phyloP scores from a whole-genome alignment of 2,329 filamentous ascomycete species.

The Ceratocystis alfenasii region DNA sequence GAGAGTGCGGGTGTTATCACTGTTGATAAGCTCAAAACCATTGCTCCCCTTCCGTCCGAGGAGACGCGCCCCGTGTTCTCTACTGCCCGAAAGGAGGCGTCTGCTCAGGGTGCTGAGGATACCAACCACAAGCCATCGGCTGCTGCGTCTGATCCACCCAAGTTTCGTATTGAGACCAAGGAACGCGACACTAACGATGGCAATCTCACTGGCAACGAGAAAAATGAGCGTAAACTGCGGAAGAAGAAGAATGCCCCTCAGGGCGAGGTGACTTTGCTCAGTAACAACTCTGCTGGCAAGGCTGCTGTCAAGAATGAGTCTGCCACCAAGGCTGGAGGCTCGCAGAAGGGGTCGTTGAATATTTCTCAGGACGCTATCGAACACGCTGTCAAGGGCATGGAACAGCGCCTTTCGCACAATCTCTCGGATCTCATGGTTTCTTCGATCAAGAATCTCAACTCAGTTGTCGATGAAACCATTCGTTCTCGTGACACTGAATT shows the following conservation, averaged over 20 bases:
- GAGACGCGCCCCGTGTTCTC: conserved; percentile 31
- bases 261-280: conserved; percentile 34
- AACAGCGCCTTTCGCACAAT: conserved; percentile 39
- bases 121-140: conserved; percentile 4
- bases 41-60: conserved; percentile 37
- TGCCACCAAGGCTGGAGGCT: conserved; percentile 13
- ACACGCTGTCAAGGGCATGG: conserved; percentile 42
- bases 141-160: conserved; percentile 27
- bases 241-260: conserved; percentile 53
- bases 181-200: conserved; percentile 18
- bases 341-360: conserved; percentile 23
- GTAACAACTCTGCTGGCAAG: conserved; percentile 31
- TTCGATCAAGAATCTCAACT: conserved; percentile 49
- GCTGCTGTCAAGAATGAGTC: conserved; percentile 22
- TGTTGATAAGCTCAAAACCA: conserved; percentile 55
- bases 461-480: conserved; percentile 54
- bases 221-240: conserved; percentile 46
- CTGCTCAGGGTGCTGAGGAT: conserved; percentile 24
- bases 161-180: conserved; percentile 32
- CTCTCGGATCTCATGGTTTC: conserved; percentile 43
- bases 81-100: conserved; percentile 31
- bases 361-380: conserved; percentile 40
- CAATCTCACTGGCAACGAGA: conserved; percentile 35
- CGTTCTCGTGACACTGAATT: conserved; percentile 41
- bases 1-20: conserved; percentile 60